These are phyloP conservation scores for Trichosanthes truncata DNA, from an alignment of 306 rosid genomes.

Conservation along the genomic window DNA sequence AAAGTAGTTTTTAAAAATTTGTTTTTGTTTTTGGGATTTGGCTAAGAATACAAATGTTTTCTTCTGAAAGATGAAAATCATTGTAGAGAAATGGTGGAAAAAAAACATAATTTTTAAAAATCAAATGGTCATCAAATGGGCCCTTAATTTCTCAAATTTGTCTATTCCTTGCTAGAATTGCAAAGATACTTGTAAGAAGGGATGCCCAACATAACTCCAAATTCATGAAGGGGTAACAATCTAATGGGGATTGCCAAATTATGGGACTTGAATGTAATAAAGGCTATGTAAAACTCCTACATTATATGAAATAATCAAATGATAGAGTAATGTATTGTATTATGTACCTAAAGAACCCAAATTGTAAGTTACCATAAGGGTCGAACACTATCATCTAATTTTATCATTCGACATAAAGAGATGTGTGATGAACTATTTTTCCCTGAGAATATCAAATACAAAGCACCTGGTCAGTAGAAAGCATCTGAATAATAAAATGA, in stretches of 20 bases:
- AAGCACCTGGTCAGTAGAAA: not conserved
- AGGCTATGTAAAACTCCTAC: constrained; percentile 79
- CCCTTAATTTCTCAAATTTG: constrained; percentile 72
- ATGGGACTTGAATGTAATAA: constrained; percentile 77
- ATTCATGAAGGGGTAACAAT: constrained; percentile 45
- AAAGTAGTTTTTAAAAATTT: no score
- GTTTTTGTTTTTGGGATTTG: no score
- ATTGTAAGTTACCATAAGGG: not conserved
- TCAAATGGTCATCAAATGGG: no score
- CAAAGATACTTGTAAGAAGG: constrained; percentile 69
- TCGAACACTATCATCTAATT: not conserved
- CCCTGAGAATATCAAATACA: not conserved
- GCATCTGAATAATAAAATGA: not conserved
- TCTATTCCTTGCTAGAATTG: constrained; percentile 94
- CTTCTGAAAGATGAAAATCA: no score
- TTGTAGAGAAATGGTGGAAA: no score
- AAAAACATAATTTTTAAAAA: no score
- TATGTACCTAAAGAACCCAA: not conserved
- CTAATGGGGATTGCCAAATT: constrained; percentile 50
- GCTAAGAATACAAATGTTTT: no score
- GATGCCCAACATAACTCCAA: constrained; percentile 60
- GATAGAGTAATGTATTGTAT: constrained; percentile 4
- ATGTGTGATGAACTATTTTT: not conserved
- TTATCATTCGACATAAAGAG: not conserved
- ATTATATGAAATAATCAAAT: not conserved